Percentiles rank a stretch among this genome's conserved stretches.
Conservation (phyloP, 2,329 filamentous ascomycete genomes). For the Ceratocystis colombiana region DNA sequence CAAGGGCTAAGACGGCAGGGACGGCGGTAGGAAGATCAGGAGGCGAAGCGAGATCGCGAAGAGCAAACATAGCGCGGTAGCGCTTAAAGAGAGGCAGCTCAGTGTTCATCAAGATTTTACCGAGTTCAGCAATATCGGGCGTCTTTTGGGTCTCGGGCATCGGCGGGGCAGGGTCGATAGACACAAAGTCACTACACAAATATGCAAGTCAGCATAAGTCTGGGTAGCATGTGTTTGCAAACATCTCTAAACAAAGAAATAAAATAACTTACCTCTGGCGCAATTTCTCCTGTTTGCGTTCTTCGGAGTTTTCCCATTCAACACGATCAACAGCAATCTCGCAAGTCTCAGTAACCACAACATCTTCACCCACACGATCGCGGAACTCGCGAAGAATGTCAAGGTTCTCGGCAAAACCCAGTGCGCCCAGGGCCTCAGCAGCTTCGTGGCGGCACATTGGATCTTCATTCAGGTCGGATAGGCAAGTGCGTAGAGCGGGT, state of each 20-base stretch:
- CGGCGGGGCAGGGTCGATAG: constrained; percentile 88
- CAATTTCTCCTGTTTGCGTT: constrained; percentile 63
- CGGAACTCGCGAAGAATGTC: constrained; percentile 62
- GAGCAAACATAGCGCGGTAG: constrained; percentile 96
- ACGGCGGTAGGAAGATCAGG: constrained; percentile 82
- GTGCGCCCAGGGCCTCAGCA: constrained; percentile 82
- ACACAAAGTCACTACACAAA: constrained; percentile 70
- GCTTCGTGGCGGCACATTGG: constrained; percentile 94
- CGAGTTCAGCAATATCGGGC: constrained; percentile 55
- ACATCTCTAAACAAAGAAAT: background rate
- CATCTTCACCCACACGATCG: constrained; percentile 64
- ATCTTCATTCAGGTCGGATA: constrained; percentile 74
- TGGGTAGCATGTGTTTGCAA: constrained; percentile 24
- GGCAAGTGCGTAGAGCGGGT: constrained; percentile 59
- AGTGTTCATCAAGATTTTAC: constrained; percentile 67
- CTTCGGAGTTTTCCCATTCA: constrained; percentile 76
- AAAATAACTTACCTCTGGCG: constrained; percentile 57
- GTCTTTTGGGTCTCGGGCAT: constrained; percentile 60
- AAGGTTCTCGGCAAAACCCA: constrained; percentile 66
- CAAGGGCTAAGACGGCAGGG: constrained; percentile 75
- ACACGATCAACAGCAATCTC: constrained; percentile 93
- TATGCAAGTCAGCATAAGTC: constrained; percentile 29
- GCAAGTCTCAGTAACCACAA: constrained; percentile 86
- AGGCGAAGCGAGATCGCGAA: constrained; percentile 88
- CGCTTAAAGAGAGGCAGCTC: constrained; percentile 73